Evolutionary conservation across 2,329 filamentous ascomycete species (phyloP).

Genomic region (Colletotrichum tofieldiae): DNA sequence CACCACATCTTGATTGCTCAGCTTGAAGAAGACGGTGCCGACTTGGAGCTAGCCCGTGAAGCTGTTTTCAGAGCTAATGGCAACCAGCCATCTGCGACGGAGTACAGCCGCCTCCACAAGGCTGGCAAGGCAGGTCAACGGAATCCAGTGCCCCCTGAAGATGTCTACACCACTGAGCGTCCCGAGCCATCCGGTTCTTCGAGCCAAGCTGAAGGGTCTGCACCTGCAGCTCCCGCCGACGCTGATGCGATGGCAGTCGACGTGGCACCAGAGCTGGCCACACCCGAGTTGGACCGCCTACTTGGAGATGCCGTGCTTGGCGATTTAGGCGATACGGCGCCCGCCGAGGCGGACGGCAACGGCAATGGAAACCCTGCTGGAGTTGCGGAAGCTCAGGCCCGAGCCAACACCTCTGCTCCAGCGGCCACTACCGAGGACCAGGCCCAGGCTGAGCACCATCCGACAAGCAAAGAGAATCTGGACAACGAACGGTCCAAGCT

Average conservation of each 20-base stretch:
- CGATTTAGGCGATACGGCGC: slow-evolving; percentile 46
- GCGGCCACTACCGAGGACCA: slow-evolving; percentile 45
- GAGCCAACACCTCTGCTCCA: slow-evolving; percentile 43
- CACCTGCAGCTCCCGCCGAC: slow-evolving; percentile 27
- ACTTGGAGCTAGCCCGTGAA: slow-evolving; percentile 79
- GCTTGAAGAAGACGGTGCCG: slow-evolving; percentile 64
- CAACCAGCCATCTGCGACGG: slow-evolving; percentile 69
- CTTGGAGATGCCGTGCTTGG: slow-evolving; percentile 45
- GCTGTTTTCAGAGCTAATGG: slow-evolving; percentile 88
- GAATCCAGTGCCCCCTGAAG: slow-evolving; percentile 77
- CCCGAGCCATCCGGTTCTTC: slow-evolving; percentile 42
- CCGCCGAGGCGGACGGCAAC: slow-evolving; percentile 48
- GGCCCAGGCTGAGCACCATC: slow-evolving; percentile 45
- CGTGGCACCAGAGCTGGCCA: slow-evolving; percentile 44
- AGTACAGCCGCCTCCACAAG: slow-evolving; percentile 81
- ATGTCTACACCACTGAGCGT: slow-evolving; percentile 60
- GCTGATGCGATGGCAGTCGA: slow-evolving; percentile 54
- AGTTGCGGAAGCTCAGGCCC: slow-evolving; percentile 19
- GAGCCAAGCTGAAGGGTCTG: slow-evolving; percentile 47
- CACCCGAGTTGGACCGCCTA: slow-evolving; percentile 47
- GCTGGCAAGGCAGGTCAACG: slow-evolving; percentile 72
- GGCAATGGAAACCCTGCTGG: slow-evolving; percentile 32
- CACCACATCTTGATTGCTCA: slow-evolving; percentile 39
- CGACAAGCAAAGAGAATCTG: slow-evolving; percentile 81
- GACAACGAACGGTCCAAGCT: slow-evolving; percentile 82